phyloP scores from a whole-genome alignment of 306 rosid genomes.

The Castanea sativa region DNA sequence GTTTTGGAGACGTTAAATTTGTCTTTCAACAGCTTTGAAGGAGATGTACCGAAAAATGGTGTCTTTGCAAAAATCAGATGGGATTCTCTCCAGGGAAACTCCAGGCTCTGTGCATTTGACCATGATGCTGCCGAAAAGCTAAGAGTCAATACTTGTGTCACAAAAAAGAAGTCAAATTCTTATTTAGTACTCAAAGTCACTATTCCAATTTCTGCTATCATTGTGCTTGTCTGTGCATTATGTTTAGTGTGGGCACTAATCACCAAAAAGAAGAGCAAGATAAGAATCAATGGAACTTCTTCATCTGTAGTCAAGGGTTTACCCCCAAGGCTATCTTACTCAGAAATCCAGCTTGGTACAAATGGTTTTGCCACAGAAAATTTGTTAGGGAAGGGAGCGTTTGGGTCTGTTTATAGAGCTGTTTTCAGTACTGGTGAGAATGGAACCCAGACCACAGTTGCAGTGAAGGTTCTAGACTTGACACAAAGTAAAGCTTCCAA shows the following conservation, averaged over 20 bases:
- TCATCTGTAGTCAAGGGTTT: background rate
- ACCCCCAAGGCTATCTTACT: background rate
- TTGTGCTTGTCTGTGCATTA: background rate
- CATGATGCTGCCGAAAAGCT: conserved; percentile 25
- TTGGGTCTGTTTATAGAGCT: too few species aligned
- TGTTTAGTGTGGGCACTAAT: background rate
- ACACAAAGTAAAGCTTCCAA: too few species aligned
- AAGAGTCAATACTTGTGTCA: background rate
- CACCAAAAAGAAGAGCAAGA: background rate
- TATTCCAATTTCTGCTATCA: background rate
- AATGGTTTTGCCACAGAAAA: too few species aligned
- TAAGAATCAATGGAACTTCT: background rate
- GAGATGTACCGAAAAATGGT: conserved; percentile 33
- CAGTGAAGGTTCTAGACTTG: too few species aligned
- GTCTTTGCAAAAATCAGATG: conserved; percentile 31
- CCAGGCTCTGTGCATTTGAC: conserved; percentile 29
- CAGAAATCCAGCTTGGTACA: too few species aligned
- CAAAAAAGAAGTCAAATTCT: background rate
- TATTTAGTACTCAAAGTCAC: background rate
- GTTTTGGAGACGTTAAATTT: conserved; percentile 25
- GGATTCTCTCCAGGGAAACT: conserved; percentile 31
- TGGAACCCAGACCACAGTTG: too few species aligned
- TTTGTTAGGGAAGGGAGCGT: too few species aligned
- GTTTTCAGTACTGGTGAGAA: too few species aligned
- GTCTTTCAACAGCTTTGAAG: conserved; percentile 46